phyloP scores from a whole-genome alignment of 2,329 filamentous ascomycete species.

The Calonectria naviculata region DNA sequence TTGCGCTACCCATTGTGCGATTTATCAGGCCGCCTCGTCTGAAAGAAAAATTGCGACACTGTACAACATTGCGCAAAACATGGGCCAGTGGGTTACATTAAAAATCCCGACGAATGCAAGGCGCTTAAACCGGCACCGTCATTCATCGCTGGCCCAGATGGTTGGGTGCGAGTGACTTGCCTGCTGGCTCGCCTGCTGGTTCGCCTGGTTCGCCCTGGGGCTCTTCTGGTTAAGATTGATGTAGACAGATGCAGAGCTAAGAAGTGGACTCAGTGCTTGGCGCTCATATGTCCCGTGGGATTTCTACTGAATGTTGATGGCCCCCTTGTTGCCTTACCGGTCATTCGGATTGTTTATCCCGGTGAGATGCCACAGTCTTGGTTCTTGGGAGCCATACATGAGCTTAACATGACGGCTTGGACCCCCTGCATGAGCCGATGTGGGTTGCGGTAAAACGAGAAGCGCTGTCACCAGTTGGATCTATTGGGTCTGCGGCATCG shows the following conservation, averaged over 20 bases:
- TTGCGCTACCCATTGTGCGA: too few species aligned
- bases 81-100: too few species aligned
- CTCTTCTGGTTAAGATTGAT: background rate
- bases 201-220: background rate
- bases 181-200: background rate
- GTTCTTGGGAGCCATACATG: background rate
- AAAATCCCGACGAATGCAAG: too few species aligned
- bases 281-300: background rate
- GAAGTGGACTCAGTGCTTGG: background rate
- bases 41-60: too few species aligned
- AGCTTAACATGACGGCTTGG: background rate
- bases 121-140: too few species aligned
- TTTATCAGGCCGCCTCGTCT: too few species aligned
- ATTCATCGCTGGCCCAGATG: too few species aligned
- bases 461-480: background rate
- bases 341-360: background rate
- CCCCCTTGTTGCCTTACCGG: background rate
- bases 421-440: background rate
- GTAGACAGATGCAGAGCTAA: background rate
- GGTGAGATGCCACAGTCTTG: background rate
- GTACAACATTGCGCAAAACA: too few species aligned
- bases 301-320: background rate
- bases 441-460: background rate
- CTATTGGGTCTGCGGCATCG: background rate
- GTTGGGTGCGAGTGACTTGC: background rate